A percentile compares a stretch with the other conserved stretches of the same genome.
Evolutionary conservation across 768 basidiomycete species (phyloP).

Genomic region (Xerocomus brunneocitrinus): DNA sequence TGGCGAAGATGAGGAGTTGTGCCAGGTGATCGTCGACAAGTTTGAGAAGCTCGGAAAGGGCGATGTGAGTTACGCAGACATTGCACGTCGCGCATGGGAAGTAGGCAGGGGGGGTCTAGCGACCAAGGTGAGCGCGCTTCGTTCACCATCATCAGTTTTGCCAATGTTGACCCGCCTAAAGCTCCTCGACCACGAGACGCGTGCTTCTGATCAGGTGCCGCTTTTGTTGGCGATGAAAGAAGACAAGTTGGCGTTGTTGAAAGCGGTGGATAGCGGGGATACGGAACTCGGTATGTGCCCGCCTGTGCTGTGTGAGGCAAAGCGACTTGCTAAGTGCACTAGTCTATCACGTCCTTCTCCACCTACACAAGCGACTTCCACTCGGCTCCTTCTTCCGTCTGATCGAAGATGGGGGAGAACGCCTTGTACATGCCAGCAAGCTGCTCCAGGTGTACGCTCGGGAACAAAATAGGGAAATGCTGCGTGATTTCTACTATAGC

Average conservation of each 20-base stretch:
- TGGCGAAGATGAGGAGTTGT: conserved; percentile 72
- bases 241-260: conserved; percentile 78
- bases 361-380: conserved; percentile 75
- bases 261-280: conserved; percentile 93
- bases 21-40: conserved; percentile 82
- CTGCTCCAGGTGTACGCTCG: conserved; percentile 87
- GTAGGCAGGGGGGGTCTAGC: conserved; percentile 76
- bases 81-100: conserved; percentile 91
- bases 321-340: neutral
- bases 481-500: conserved; percentile 96
- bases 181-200: conserved; percentile 88
- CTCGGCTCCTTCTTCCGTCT: conserved; percentile 93
- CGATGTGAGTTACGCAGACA: conserved; percentile 89
- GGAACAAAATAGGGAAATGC: conserved; percentile 86
- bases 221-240: conserved; percentile 93
- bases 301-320: neutral
- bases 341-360: conserved; percentile 94
- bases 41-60: conserved; percentile 76
- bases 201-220: conserved; percentile 89
- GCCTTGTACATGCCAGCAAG: conserved; percentile 67
- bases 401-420: conserved; percentile 83
- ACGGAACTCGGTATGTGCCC: conserved; percentile 76
- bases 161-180: conserved; percentile 24
- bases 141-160: neutral
- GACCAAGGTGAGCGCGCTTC: conserved; percentile 56